Percentiles rank a stretch among this genome's conserved stretches.
Conservation (phyloP, 2,329 filamentous ascomycete species). For the Arthrobotrys megalospora region DNA sequence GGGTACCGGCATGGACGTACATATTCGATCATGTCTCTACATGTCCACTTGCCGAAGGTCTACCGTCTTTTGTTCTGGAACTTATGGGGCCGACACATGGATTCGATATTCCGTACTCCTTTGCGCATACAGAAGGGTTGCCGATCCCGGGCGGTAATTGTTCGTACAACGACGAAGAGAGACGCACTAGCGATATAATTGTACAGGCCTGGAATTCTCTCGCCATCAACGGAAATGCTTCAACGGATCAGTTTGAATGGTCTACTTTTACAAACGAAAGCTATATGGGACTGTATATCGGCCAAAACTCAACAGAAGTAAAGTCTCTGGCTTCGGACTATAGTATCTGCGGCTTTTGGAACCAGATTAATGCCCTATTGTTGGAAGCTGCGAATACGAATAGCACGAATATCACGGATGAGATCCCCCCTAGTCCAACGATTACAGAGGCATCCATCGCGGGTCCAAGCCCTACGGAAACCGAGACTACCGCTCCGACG, state of each 20-base stretch:
- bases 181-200: slow-evolving; percentile 18
- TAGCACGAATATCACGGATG: slow-evolving; percentile 20
- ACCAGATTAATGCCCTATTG: slow-evolving; percentile 24
- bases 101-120: slow-evolving; percentile 30
- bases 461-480: background rate
- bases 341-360: slow-evolving; percentile 48
- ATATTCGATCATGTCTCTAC: slow-evolving; percentile 30
- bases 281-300: slow-evolving; percentile 36
- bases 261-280: slow-evolving; percentile 39
- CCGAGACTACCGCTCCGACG: background rate
- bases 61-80: background rate
- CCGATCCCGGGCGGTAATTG: slow-evolving; percentile 40
- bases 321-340: slow-evolving; percentile 13
- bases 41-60: background rate
- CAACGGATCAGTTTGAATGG: slow-evolving; percentile 32
- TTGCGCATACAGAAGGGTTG: slow-evolving; percentile 22
- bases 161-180: slow-evolving; percentile 21
- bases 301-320: slow-evolving; percentile 31
- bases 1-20: slow-evolving; percentile 46
- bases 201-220: slow-evolving; percentile 28
- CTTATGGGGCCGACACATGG: slow-evolving; percentile 34
- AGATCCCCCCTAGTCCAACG: slow-evolving; percentile 20
- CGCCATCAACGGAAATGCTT: slow-evolving; percentile 29
- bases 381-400: slow-evolving; percentile 35
- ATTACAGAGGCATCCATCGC: slow-evolving; percentile 2